phyloP scores from a whole-genome alignment of 2,329 filamentous ascomycete species.

The Verticillium tricorpus region DNA sequence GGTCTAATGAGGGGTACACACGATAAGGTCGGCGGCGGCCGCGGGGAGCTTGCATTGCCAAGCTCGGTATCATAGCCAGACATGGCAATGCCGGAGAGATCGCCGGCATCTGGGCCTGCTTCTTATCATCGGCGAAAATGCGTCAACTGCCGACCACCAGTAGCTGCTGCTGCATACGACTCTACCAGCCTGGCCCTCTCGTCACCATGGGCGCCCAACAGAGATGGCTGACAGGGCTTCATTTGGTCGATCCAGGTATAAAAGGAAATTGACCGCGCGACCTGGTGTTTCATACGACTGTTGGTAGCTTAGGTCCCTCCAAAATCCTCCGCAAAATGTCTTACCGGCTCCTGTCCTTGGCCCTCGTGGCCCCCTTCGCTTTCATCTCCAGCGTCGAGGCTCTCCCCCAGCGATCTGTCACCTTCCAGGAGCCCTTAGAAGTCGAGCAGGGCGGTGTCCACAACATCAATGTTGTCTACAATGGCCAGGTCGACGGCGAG shows the following conservation, averaged over 20 bases:
- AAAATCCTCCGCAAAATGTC: neutral
- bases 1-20: neutral
- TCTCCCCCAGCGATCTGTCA: neutral
- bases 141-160: neutral
- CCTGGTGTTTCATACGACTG: no score
- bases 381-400: neutral
- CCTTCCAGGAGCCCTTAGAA: constrained; percentile 4
- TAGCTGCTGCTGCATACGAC: neutral
- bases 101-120: neutral
- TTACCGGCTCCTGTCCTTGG: neutral
- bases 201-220: neutral
- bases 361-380: neutral
- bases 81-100: neutral
- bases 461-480: constrained; percentile 17
- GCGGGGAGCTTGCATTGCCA: neutral
- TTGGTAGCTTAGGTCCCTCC: no score
- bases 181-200: neutral
- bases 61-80: neutral
- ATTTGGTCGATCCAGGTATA: neutral
- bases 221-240: neutral
- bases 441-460: constrained; percentile 12
- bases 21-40: neutral
- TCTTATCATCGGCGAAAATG: neutral
- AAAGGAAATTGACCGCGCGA: neutral
- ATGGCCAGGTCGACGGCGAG: constrained; percentile 13